Conservation (phyloP, 2,329 filamentous ascomycete genomes). For the Diaporthe velutina region DNA sequence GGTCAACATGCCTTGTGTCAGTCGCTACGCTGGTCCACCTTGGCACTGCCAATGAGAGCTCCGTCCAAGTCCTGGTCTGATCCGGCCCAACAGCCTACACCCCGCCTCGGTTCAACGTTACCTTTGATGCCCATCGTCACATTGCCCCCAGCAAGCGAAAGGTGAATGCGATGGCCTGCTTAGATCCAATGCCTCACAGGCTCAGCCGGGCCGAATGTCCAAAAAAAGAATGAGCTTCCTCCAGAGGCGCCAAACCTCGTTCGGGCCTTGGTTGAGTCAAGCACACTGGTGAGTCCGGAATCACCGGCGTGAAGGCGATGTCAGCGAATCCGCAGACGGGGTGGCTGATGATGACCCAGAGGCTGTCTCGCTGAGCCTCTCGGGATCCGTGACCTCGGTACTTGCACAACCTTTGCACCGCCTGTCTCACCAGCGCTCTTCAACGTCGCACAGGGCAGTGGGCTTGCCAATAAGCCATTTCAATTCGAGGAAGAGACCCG, state of each 20-base stretch:
- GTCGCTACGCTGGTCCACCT: background rate
- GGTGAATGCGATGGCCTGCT: background rate
- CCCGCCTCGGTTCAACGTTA: conserved; percentile 20
- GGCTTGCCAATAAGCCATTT: background rate
- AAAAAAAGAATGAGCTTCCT: conserved; percentile 15
- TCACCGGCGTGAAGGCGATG: background rate
- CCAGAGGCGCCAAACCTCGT: background rate
- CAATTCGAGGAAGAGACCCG: background rate
- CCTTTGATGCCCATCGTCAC: conserved; percentile 21
- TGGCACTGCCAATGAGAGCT: background rate
- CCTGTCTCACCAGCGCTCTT: background rate
- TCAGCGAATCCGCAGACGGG: conserved; percentile 12
- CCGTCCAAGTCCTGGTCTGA: background rate
- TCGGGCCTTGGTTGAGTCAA: background rate
- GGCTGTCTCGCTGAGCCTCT: background rate
- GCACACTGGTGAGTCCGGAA: background rate
- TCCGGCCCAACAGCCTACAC: background rate
- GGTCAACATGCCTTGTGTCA: conserved; percentile 3
- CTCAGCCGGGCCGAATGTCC: conserved; percentile 19
- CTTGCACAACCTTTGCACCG: background rate
- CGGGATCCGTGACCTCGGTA: background rate
- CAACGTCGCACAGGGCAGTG: conserved; percentile 1
- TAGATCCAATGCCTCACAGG: background rate
- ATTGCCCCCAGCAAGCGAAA: background rate
- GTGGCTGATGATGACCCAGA: conserved; percentile 15